Evolutionary conservation across 176 grass and related monocot genomes (phyloP).

Genomic region (Zoysia pacifica): DNA sequence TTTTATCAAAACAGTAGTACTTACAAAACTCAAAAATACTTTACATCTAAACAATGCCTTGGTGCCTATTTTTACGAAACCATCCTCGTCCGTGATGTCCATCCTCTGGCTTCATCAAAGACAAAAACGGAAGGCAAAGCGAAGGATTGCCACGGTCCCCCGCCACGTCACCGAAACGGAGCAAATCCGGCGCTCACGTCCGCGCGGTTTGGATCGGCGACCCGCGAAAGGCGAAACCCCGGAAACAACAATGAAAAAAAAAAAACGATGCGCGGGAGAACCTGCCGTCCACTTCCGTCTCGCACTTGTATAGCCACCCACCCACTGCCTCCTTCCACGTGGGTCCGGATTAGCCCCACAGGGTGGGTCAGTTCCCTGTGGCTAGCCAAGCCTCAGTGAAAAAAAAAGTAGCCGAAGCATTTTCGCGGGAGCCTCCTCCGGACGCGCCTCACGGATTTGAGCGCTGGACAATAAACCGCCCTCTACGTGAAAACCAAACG

Average conservation of each 20-base stretch:
- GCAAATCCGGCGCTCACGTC: background rate
- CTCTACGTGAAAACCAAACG: background rate
- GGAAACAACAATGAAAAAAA: background rate
- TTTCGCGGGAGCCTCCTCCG: background rate
- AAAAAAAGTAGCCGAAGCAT: background rate
- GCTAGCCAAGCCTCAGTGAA: accelerated
- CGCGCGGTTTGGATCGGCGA: background rate
- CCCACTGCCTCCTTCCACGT: no score
- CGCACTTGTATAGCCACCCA: background rate
- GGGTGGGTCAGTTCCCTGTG: background rate
- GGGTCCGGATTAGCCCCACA: background rate
- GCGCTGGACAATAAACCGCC: conserved; percentile 37
- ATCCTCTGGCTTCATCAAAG: no score
- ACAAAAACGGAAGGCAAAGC: no score
- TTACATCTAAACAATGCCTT: no score
- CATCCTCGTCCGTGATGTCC: no score
- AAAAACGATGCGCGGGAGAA: background rate
- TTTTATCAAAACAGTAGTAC: no score
- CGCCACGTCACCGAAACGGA: background rate
- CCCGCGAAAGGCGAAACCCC: conserved; percentile 9
- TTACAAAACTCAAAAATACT: no score
- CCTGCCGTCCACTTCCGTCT: background rate
- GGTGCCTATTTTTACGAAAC: no score
- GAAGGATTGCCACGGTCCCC: no score
- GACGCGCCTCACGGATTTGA: conserved; percentile 48